A percentile compares a stretch with the other conserved stretches of the same genome.
These are phyloP conservation scores for Sarocladium oryzae DNA, from an alignment of 2,329 filamentous ascomycete species.

Conservation along the genomic window DNA sequence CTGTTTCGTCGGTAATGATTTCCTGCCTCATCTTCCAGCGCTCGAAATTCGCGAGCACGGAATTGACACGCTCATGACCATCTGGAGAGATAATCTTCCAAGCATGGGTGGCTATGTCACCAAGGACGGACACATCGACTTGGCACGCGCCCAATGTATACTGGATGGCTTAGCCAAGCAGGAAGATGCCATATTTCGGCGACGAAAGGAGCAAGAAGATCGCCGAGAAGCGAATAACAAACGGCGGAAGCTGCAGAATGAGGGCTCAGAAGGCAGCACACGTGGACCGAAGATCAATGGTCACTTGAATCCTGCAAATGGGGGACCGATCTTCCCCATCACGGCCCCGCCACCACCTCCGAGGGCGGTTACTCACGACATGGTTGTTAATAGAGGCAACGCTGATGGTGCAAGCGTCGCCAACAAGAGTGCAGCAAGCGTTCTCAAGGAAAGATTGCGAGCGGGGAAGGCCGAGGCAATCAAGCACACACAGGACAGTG, in stretches of 20 bases:
- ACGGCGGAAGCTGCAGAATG: slow-evolving; percentile 66
- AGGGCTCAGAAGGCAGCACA: slow-evolving; percentile 29
- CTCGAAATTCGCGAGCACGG: slow-evolving; percentile 95
- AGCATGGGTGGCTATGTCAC: slow-evolving; percentile 94
- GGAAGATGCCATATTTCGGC: slow-evolving; percentile 87
- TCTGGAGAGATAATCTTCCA: slow-evolving; percentile 91
- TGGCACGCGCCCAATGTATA: slow-evolving; percentile 81
- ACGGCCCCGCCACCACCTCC: slow-evolving; percentile 43
- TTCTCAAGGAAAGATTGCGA: slow-evolving; percentile 74
- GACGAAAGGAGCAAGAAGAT: slow-evolving; percentile 80
- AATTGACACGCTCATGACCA: slow-evolving; percentile 92
- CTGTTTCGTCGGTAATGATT: slow-evolving; percentile 98
- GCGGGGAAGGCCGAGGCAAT: slow-evolving; percentile 21
- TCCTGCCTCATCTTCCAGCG: slow-evolving; percentile 93
- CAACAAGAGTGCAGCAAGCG: slow-evolving; percentile 91
- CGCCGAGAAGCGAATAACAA: slow-evolving; percentile 73
- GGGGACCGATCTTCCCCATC: slow-evolving; percentile 30
- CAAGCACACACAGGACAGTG: slow-evolving; percentile 19
- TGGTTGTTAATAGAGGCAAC: slow-evolving; percentile 70
- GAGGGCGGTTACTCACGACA: slow-evolving; percentile 70
- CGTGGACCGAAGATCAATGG: slow-evolving; percentile 21
- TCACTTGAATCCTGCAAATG: slow-evolving; percentile 26
- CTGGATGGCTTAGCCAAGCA: slow-evolving; percentile 82
- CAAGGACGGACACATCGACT: slow-evolving; percentile 86
- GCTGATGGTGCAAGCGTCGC: slow-evolving; percentile 63